A percentile compares a stretch with the other conserved stretches of the same genome.
Evolutionary conservation across 2,329 filamentous ascomycete genomes (phyloP).

Genomic region (Metarhizium robertsii): DNA sequence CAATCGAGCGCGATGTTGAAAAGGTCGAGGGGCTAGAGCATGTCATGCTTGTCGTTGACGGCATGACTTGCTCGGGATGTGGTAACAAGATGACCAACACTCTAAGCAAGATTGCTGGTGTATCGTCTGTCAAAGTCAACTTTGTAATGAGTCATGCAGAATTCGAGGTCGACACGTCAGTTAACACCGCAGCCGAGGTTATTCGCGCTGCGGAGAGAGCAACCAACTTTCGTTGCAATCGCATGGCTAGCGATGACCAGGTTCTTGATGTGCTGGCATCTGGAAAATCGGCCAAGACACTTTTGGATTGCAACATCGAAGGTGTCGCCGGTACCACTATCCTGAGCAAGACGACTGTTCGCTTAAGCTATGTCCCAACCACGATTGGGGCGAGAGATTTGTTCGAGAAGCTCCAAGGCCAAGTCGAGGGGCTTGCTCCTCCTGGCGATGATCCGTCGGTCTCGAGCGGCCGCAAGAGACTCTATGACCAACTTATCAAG

Average conservation of each 20-base stretch:
- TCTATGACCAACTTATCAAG: slow-evolving; percentile 23
- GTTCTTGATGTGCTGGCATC: slow-evolving; percentile 19
- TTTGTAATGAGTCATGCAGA: slow-evolving; percentile 29
- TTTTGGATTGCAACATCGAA: slow-evolving; percentile 10
- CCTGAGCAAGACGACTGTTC: slow-evolving; percentile 21
- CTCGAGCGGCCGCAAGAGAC: slow-evolving; percentile 18
- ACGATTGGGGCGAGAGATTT: slow-evolving; percentile 22
- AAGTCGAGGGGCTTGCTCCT: slow-evolving; percentile 18
- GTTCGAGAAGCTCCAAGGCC: slow-evolving; percentile 10
- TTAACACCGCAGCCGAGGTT: slow-evolving; percentile 17
- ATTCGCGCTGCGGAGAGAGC: slow-evolving; percentile 16
- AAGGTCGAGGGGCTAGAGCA: slow-evolving; percentile 16
- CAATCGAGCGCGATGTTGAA: slow-evolving; percentile 14
- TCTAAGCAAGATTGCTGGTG: slow-evolving; percentile 17
- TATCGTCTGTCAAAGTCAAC: slow-evolving; percentile 24
- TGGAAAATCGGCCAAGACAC: slow-evolving; percentile 10
- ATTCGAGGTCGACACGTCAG: slow-evolving; percentile 17
- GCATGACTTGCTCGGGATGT: slow-evolving; percentile 29
- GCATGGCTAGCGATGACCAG: slow-evolving; percentile 16
- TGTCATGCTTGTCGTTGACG: slow-evolving; percentile 19
- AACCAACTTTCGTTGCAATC: slow-evolving; percentile 21
- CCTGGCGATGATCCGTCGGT: slow-evolving; percentile 22
- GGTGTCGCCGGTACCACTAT: slow-evolving; percentile 18
- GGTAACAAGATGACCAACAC: slow-evolving; percentile 23
- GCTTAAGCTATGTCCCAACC: slow-evolving; percentile 25